Evolutionary conservation across 768 basidiomycete species (phyloP), one percentile per base, ranked within the genome.

Genomic region (Candolleomyces eurysporus): DNA sequence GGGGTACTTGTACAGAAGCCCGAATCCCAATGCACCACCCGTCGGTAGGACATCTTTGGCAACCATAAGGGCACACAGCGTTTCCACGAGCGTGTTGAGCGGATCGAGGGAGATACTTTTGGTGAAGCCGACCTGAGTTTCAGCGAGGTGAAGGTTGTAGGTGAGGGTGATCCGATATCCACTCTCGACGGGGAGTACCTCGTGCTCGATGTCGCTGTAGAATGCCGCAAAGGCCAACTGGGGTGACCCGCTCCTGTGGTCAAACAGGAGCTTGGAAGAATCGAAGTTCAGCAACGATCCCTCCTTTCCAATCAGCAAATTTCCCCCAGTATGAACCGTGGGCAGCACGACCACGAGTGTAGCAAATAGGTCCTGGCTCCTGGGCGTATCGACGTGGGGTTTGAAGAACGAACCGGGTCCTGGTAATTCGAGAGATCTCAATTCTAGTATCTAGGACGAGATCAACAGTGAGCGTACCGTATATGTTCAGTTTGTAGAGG

Each of bases 271-370:
- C 61, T 46, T 19, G 58, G 45, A 10, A 58, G 54, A 3, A 64
- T 60, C 19, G 68, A 49, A 11, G 72, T 67, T 10, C 78, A 76
- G 61, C 80, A 79, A 11, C 11, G 42, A 43, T 11, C 42, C 42
- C 13, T 43, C 42, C n/a, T 43, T 43, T n/a, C 42, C 42, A 43
- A 43, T 11, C n/a, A 49, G 22, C 14, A 82, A 72, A n/a, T 69
- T 66, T 4, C 83, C 84, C 1, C 82, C 83, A 59, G 79, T 71
- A 63, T 84, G 78, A 0, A 65, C n/a, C 0, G 78, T 78, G 11
- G 83, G 83, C 53, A 83, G 76, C 17, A 81, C 74, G 32, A 84
- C 63, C 1, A 84, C 78, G 10, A 87, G 74, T 0, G 84, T 83
- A 0, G 80, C 83, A 42, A 86, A 79, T 77, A 84, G 83, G 31